Conservation (phyloP, 2,329 filamentous ascomycete genomes). For the Trichoderma endophyticum region DNA sequence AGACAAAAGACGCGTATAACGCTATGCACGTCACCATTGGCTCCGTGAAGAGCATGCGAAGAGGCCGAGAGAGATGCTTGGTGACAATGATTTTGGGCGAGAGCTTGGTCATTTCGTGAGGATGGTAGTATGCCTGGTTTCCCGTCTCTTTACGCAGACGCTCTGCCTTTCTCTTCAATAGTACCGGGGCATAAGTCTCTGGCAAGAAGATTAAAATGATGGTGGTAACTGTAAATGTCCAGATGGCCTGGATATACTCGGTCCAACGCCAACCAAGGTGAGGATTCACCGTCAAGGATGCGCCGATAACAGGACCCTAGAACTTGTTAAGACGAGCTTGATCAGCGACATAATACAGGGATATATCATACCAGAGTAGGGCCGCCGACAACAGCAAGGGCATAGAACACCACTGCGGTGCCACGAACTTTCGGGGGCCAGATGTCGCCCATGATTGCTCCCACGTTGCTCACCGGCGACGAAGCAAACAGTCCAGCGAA, state of each 20-base stretch:
- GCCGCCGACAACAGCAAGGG: conserved; percentile 56
- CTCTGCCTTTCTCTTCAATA: conserved; percentile 55
- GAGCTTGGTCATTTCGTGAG: conserved; percentile 47
- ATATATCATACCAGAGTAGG: conserved; percentile 41
- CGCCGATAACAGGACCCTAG: conserved; percentile 36
- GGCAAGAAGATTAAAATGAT: conserved; percentile 54
- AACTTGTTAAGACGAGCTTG: neutral
- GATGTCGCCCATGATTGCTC: conserved; percentile 60
- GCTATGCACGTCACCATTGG: conserved; percentile 64
- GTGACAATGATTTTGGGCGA: conserved; percentile 46
- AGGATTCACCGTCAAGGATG: conserved; percentile 34
- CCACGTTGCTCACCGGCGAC: conserved; percentile 58
- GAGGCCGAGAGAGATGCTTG: conserved; percentile 35
- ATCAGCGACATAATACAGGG: too few species aligned
- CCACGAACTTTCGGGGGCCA: conserved; percentile 52
- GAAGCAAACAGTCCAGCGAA: conserved; percentile 61
- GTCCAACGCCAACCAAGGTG: conserved; percentile 48
- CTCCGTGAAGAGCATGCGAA: conserved; percentile 54
- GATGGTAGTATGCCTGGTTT: conserved; percentile 42
- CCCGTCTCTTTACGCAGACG: conserved; percentile 53
- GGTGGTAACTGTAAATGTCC: conserved; percentile 49
- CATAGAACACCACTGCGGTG: conserved; percentile 59
- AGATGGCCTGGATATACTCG: conserved; percentile 52
- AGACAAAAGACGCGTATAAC: conserved; percentile 60
- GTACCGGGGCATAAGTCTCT: conserved; percentile 53